Evolutionary conservation across 805 yeast species (phyloP).

Genomic region (Helenozyma rhizophorensis): DNA sequence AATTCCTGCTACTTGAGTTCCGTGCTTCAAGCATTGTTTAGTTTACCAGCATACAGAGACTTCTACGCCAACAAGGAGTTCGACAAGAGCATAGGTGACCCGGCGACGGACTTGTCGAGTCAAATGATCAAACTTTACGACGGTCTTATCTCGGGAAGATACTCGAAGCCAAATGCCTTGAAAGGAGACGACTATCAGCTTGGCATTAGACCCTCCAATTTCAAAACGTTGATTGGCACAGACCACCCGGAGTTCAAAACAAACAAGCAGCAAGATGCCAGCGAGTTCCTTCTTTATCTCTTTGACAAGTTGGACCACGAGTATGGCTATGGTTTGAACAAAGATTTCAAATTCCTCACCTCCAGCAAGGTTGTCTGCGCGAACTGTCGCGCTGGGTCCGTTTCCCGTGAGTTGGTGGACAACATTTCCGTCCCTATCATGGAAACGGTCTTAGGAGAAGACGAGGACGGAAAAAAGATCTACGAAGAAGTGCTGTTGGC

Average conservation of each 20-base stretch:
- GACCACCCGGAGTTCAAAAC: constrained; percentile 80
- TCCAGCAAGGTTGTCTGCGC: constrained; percentile 60
- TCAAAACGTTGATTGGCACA: constrained; percentile 73
- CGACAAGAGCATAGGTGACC: constrained; percentile 35
- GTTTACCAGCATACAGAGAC: constrained; percentile 33
- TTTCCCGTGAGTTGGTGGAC: constrained; percentile 55
- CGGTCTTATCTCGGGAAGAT: constrained; percentile 72
- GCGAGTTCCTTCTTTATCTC: constrained; percentile 75
- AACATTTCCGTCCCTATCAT: constrained; percentile 58
- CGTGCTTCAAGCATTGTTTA: constrained; percentile 67
- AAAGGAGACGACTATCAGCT: constrained; percentile 53
- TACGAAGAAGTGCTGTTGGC: constrained; percentile 48
- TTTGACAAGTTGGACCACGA: constrained; percentile 56
- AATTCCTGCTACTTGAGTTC: constrained; percentile 90
- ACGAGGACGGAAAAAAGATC: constrained; percentile 41
- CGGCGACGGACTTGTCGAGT: constrained; percentile 61
- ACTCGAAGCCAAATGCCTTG: constrained; percentile 51
- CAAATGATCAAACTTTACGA: constrained; percentile 78
- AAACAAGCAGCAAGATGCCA: constrained; percentile 91
- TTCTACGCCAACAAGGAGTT: constrained; percentile 34
- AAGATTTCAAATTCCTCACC: constrained; percentile 57
- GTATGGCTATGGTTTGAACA: constrained; percentile 44
- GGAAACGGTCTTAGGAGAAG: constrained; percentile 33
- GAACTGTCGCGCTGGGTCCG: constrained; percentile 57
- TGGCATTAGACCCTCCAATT: constrained; percentile 73